Percentiles rank a stretch among this genome's conserved stretches.
phyloP scores from a whole-genome alignment of 2,329 filamentous ascomycete species.

The Colletotrichum tamarilloi region DNA sequence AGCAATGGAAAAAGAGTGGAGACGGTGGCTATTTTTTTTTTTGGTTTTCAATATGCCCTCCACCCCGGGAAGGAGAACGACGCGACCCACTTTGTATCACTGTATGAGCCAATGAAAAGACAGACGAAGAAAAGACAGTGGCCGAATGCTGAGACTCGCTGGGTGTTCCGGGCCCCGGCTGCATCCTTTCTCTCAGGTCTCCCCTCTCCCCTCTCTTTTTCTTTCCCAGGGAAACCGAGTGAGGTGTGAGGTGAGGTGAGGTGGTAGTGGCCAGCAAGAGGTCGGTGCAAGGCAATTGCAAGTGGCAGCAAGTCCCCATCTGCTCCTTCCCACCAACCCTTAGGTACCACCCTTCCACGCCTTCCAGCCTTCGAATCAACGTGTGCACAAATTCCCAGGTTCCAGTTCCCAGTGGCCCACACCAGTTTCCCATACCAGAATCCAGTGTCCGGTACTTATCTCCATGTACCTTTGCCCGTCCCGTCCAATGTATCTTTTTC shows the following conservation, averaged over 20 bases:
- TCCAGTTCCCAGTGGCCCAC: neutral
- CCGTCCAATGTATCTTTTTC: neutral
- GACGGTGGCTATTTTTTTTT: conserved; percentile 4
- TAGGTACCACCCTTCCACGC: too few relatives aligned
- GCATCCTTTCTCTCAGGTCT: conserved; percentile 11
- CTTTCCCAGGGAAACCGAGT: neutral
- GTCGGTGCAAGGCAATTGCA: neutral
- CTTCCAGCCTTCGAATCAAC: too few relatives aligned
- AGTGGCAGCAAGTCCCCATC: neutral
- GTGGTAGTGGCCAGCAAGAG: conserved; percentile 1
- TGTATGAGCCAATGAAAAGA: conserved; percentile 8
- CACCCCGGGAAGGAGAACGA: conserved; percentile 11
- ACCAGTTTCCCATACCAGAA: neutral
- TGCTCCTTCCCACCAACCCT: neutral
- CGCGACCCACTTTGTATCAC: neutral
- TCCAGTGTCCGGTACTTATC: neutral
- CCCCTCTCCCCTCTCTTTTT: neutral
- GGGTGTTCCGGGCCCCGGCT: conserved; percentile 21
- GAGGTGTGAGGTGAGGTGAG: neutral
- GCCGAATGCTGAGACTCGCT: conserved; percentile 34
- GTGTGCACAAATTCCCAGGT: too few relatives aligned
- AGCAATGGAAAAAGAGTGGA: conserved; percentile 1
- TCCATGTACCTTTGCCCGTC: neutral
- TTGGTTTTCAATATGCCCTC: conserved; percentile 16
- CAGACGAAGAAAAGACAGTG: conserved; percentile 21